These are phyloP conservation scores for Cytidiella melzeri DNA, from an alignment of 768 basidiomycete genomes.

Conservation along the genomic window DNA sequence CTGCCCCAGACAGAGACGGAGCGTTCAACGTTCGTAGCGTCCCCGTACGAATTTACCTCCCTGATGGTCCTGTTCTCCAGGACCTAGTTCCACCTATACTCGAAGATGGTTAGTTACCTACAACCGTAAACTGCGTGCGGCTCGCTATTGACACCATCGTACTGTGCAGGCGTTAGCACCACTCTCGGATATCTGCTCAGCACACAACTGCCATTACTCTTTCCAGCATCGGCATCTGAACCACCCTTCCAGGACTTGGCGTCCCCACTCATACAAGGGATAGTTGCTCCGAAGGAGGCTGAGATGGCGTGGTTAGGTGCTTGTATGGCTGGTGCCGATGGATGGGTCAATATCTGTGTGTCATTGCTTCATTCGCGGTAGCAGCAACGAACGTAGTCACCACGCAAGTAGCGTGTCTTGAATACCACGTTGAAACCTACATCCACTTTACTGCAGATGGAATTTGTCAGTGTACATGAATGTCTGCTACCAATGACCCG, in stretches of 20 bases:
- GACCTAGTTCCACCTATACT: constrained; percentile 78
- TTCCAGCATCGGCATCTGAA: constrained; percentile 39
- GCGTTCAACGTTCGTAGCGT: constrained; percentile 85
- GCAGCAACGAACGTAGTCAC: constrained; percentile 10
- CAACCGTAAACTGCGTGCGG: neutral
- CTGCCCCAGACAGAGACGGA: constrained; percentile 61
- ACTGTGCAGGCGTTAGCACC: constrained; percentile 52
- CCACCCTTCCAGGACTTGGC: constrained; percentile 44
- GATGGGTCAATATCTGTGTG: constrained; percentile 89
- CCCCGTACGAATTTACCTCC: constrained; percentile 86
- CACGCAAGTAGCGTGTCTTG: neutral
- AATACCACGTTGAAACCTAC: neutral
- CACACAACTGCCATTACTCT: constrained; percentile 74
- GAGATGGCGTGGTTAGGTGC: constrained; percentile 95
- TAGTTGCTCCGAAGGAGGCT: constrained; percentile 73
- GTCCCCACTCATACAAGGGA: constrained; percentile 79
- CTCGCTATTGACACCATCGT: no score
- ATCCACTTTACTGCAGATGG: no score
- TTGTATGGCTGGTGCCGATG: constrained; percentile 88
- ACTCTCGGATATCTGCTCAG: constrained; percentile 68
- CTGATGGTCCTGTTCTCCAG: constrained; percentile 85
- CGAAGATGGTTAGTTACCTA: constrained; percentile 59
- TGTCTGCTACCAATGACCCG: no score
- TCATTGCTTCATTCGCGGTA: constrained; percentile 30
- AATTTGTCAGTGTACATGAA: no score